Evolutionary conservation across 2,329 filamentous ascomycete species (phyloP), one percentile per base, ranked within the genome.

Genomic region (Nemania serpens): DNA sequence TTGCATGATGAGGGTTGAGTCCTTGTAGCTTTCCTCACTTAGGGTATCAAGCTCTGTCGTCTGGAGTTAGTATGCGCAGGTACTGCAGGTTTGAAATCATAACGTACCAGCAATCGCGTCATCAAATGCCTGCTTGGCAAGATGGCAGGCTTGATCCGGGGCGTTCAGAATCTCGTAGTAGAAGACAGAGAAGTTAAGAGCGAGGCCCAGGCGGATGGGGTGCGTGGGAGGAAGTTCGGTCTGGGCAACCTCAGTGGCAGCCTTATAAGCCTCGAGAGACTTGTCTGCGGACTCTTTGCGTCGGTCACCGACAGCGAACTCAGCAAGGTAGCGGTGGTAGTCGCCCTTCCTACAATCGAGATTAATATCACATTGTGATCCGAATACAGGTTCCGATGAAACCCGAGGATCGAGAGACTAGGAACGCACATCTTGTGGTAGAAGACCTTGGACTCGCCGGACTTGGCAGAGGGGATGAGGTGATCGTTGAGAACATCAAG

Each of bases 91-190:
- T 13, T 33, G 1, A 10, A 33, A 22, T 13, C 10, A 48, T n/a
- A 11, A 70, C 76, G 67, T 72, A 84, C 82, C 82, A 29, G 93
- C 93, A 86, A 97, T 97, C 70, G 94, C 94, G 81, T 98, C 94
- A 75, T 96, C 92, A 75, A 96, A 96, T 61, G 91, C 91, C 79
- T 94, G 91, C 88, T 96, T 96, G 80, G 92, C 94, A 71, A 97
- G 88, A 80, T 97, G 93, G 89, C 94, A 97, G 76, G 93, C 94
- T 83, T 96, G 94, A 79, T 98, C 95, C 68, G 94, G 94, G 45
- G 94, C 93, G 86, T 98, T 99, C 75, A 98, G 86, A 78, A 98
- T 99, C 88, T 99, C 91, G 80, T 99, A 99, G 89, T 98, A 98
- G 87, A 97, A 98, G 75, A 97, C 93, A 69, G 93, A 97, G 86